Evolutionary conservation across 2,329 filamentous ascomycete species (phyloP), one percentile per base, ranked within the genome.

Genomic region (Fusarium nurragi): DNA sequence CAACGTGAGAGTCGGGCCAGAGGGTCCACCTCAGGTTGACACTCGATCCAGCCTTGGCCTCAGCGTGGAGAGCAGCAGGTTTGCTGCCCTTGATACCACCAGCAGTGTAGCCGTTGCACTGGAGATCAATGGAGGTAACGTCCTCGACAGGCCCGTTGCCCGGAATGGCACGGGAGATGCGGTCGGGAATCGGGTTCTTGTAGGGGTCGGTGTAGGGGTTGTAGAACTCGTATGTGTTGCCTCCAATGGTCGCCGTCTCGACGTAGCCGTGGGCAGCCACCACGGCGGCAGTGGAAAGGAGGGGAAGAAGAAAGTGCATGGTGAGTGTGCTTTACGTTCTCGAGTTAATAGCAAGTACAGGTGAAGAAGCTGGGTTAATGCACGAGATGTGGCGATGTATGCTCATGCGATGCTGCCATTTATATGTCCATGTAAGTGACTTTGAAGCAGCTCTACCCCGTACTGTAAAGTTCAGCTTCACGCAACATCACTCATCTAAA

Each of bases 111-210:
- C 84, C 83, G 41, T 82, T 82, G 75, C 86, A 88, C 70, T 87
- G 84, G 9, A 88, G 50, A 61, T 88, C 86, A 54, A 81, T 77
- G 13, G 79, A 77, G 3, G 79, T 80, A 9, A 87, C 72, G 54
- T 88, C 81, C 54, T 83, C 75, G 21, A 88, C 80, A 1, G 86
- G 85, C 5, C 86, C 85, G 72, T 88, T 87, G 34, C 85, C 85
- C 56, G 83, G 79, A 54, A 88, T 81, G 9, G 78, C 77, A 18
- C 86, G 83, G n/a, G 85, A 85, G 71, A 88, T 82, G n/a, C 84
- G 79, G 39, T 82, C 65, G 16, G 83, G 82, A 43, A 53, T 77
- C 58, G 51, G 83, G 78, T 66, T 70, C 44, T 64, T 75, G 71
- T 83, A 83, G 1, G 80, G 80, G 68, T 83, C 80, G 25, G 70